Evolutionary conservation across 345 rosid species (phyloP).

Genomic region (Dipteronia sinensis): DNA sequence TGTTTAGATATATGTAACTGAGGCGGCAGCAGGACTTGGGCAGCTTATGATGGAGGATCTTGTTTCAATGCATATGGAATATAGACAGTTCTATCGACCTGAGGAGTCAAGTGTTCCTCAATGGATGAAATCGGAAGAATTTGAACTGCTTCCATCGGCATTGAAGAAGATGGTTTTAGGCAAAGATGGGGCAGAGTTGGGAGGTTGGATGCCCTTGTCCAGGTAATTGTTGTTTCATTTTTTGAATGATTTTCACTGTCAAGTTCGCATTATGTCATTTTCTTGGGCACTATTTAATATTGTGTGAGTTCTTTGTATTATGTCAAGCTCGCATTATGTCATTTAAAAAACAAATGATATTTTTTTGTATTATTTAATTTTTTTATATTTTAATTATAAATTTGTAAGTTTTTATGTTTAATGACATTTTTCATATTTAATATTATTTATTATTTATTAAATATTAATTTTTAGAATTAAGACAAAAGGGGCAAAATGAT

Average conservation of each 20-base stretch:
- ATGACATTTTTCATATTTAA: too few relatives aligned
- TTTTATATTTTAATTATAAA: too few relatives aligned
- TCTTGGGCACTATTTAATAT: neutral
- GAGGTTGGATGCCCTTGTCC: slow-evolving; percentile 85
- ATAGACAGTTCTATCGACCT: slow-evolving; percentile 57
- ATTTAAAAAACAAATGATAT: too few relatives aligned
- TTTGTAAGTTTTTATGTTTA: too few relatives aligned
- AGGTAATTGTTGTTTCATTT: slow-evolving; percentile 45
- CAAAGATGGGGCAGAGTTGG: slow-evolving; percentile 59
- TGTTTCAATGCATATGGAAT: slow-evolving; percentile 72
- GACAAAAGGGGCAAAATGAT: too few relatives aligned
- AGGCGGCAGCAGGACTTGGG: slow-evolving; percentile 72
- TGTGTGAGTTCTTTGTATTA: neutral
- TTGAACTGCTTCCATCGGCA: slow-evolving; percentile 52
- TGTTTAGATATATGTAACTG: slow-evolving; percentile 69
- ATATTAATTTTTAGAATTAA: too few relatives aligned
- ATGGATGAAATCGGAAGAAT: slow-evolving; percentile 74
- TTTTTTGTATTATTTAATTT: too few relatives aligned
- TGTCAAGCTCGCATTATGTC: too few relatives aligned
- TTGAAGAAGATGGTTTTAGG: slow-evolving; percentile 62
- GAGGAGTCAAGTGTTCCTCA: slow-evolving; percentile 47
- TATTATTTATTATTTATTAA: too few relatives aligned
- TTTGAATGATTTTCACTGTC: neutral
- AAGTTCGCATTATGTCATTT: neutral
- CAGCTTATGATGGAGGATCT: slow-evolving; percentile 92